A percentile compares a stretch with the other conserved stretches of the same genome.
Evolutionary conservation across 2,329 filamentous ascomycete genomes (phyloP).

Genomic region (Claviceps pazoutovae): DNA sequence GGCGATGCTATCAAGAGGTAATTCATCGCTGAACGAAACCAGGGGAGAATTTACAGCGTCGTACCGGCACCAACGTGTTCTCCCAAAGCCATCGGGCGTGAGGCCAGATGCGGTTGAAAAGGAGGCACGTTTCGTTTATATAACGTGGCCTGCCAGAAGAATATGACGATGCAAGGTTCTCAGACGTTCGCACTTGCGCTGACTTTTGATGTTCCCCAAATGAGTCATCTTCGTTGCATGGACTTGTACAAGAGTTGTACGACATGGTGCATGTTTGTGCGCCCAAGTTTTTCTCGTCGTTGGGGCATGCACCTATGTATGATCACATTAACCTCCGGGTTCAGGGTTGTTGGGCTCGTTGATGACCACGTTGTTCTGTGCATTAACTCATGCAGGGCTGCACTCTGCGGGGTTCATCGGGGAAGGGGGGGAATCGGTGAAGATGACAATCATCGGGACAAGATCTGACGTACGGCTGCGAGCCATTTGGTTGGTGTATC

Average conservation of each 20-base stretch:
- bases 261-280: neutral
- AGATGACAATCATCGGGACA: neutral
- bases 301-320: neutral
- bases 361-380: constrained; percentile 3
- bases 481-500: neutral
- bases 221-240: neutral
- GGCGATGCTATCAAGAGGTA: neutral
- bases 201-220: neutral
- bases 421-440: neutral
- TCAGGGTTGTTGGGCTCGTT: neutral
- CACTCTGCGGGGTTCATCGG: neutral
- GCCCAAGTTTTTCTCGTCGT: neutral
- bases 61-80: neutral
- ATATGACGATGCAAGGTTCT: neutral
- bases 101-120: neutral
- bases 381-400: neutral
- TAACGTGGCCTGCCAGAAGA: neutral
- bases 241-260: neutral
- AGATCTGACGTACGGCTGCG: neutral
- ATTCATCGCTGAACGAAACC: neutral
- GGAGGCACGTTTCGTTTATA: neutral
- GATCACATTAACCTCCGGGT: neutral
- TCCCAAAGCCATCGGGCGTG: too few relatives aligned
- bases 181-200: neutral
- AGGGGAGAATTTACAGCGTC: neutral